phyloP scores from a whole-genome alignment of 352 stramenopile genomes.

The Phytophthora europaea region DNA sequence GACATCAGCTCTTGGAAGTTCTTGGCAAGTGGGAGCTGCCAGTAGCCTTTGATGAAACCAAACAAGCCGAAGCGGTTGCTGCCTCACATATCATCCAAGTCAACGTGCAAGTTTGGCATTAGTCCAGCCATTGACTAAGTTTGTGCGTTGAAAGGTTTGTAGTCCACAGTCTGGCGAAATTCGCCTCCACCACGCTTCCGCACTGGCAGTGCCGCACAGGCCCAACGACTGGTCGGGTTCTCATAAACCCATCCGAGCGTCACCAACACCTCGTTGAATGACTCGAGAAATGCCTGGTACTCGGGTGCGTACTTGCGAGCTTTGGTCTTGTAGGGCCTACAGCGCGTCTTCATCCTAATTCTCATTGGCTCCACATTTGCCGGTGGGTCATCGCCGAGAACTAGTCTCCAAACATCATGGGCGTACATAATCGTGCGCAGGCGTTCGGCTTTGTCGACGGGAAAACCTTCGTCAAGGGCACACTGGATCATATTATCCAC shows the following conservation, averaged over 20 bases:
- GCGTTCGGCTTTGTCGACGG: conserved; percentile 1
- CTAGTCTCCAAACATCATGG: conserved; percentile 16
- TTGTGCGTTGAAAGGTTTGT: conserved; percentile 16
- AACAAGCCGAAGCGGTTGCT: not conserved
- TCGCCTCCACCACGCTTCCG: conserved; percentile 2
- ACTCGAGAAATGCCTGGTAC: conserved; percentile 24
- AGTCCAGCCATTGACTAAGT: conserved; percentile 7
- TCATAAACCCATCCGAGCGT: conserved; percentile 24
- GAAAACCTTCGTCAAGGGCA: conserved; percentile 13
- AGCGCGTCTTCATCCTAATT: conserved; percentile 13
- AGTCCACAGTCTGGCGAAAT: conserved; percentile 16
- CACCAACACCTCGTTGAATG: conserved; percentile 16
- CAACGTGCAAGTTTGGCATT: conserved; percentile 16
- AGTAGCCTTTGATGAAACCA: conserved; percentile 25
- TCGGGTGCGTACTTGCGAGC: conserved; percentile 17
- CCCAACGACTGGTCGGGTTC: conserved; percentile 17
- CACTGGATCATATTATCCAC: conserved; percentile 12
- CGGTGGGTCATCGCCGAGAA: conserved; percentile 19
- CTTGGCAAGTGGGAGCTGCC: conserved; percentile 29
- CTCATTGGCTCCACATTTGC: conserved; percentile 20
- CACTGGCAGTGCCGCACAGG: conserved; percentile 12
- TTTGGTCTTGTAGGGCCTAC: conserved; percentile 5
- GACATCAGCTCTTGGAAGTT: conserved; percentile 37
- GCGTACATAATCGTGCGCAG: conserved; percentile 8
- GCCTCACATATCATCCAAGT: conserved; percentile 21